Evolutionary conservation across 2,329 filamentous ascomycete genomes (phyloP).

Genomic region (Aureobasidium sp.): DNA sequence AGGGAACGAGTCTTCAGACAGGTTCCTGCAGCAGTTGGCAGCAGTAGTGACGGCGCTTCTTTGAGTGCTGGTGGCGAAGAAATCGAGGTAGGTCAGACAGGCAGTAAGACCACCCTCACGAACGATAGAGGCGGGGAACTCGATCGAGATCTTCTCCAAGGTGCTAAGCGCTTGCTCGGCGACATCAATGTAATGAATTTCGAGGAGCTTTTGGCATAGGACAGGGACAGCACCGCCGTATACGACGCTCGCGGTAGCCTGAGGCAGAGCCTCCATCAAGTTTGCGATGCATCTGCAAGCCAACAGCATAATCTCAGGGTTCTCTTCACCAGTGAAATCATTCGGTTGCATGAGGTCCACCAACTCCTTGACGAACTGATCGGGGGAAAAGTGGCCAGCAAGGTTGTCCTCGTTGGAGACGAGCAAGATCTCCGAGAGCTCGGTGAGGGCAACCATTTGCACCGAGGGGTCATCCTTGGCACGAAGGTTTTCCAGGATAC

Average conservation of each 20-base stretch:
- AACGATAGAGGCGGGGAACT: slow-evolving; percentile 92
- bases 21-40: slow-evolving; percentile 96
- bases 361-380: slow-evolving; percentile 91
- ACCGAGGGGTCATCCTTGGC: slow-evolving; percentile 79
- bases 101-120: slow-evolving; percentile 90
- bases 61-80: slow-evolving; percentile 95
- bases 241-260: slow-evolving; percentile 89
- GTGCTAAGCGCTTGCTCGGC: slow-evolving; percentile 96
- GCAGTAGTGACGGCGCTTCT: slow-evolving; percentile 94
- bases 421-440: slow-evolving; percentile 85
- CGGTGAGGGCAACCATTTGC: slow-evolving; percentile 86
- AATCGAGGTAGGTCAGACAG: slow-evolving; percentile 93
- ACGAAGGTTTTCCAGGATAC: slow-evolving; percentile 52
- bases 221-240: slow-evolving; percentile 96
- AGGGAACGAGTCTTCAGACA: slow-evolving; percentile 85
- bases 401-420: slow-evolving; percentile 96
- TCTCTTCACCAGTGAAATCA: slow-evolving; percentile 73
- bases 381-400: slow-evolving; percentile 88
- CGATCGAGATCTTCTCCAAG: slow-evolving; percentile 91
- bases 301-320: slow-evolving; percentile 93
- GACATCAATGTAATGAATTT: slow-evolving; percentile 95
- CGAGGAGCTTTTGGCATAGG: slow-evolving; percentile 86
- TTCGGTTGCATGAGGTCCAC: slow-evolving; percentile 86
- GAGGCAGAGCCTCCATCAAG: slow-evolving; percentile 91
- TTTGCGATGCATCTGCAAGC: slow-evolving; percentile 95